Base-by-base conservation (phyloP, 345 rosid species). In the Excoecaria cochinchinensis region DNA sequence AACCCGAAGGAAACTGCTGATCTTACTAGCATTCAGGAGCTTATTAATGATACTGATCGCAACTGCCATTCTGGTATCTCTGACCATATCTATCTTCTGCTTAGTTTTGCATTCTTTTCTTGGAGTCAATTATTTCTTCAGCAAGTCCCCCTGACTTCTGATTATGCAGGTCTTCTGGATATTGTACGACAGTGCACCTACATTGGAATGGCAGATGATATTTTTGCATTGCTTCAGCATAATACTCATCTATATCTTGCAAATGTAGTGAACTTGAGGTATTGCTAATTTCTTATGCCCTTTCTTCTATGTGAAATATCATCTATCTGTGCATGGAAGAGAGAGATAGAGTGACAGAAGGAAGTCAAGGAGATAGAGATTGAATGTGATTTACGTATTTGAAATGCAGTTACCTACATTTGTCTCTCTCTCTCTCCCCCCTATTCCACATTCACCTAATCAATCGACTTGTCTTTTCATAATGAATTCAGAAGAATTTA, bases 121-220 rank as follows among this genome's bases (percentile, higher is more conserved):
- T 56, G 11, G 19, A n/a, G 17, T 72, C 56, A 64, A 59, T 40
- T 63, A 51, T 62, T 50, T 64, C 38, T 55, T 10, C 31, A 53
- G 55, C 9, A 40, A 40, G 46, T 71, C 16, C 38, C 46, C 64
- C 36, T 74, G 46, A 73, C 22, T n/a, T 66, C 67, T 83, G 53
- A 51, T 77, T 78, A 48, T 77, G 71, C 73, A 95, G 99, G 91
- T 80, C 79, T 95, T 78, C 87, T 91, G 85, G 98, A 93, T 64
- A 84, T 88, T 74, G 85, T 91, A 25, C 87, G 87, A 72, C 85
- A 90, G 21, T 88, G 98, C 86, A 89, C 95, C 5, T 95, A 88
- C 86, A 86, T 95, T 82, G 99, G 99, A 80, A 93, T 95, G 99
- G 97, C 93, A 44, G 96, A 95, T 86, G 96, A 92, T 81, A 84